Conservation (phyloP, 352 stramenopile species). For the Aphanomyces astaci region DNA sequence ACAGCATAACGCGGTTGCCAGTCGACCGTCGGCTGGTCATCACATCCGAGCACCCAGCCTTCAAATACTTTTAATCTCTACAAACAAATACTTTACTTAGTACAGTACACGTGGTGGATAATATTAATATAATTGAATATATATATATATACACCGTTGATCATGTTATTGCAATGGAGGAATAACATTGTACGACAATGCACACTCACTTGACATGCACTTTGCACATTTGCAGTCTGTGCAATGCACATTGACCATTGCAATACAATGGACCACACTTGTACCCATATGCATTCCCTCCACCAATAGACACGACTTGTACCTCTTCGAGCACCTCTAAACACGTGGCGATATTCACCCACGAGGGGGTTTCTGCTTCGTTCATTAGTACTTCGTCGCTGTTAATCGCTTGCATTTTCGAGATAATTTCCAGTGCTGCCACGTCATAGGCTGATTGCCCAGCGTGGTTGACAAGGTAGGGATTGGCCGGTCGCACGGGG, state of each 20-base stretch:
- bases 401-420: constrained; percentile 36
- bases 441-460: constrained; percentile 75
- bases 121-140: too few species aligned
- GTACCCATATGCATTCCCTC: constrained; percentile 35
- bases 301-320: constrained; percentile 32
- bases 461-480: constrained; percentile 48
- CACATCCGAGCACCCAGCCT: background rate
- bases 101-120: too few species aligned
- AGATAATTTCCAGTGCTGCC: constrained; percentile 36
- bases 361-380: constrained; percentile 75
- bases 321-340: constrained; percentile 29
- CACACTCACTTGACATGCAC: too few species aligned
- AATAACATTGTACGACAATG: too few species aligned
- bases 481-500: background rate
- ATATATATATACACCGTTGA: too few species aligned
- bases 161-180: too few species aligned
- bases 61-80: constrained; percentile 23
- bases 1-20: background rate
- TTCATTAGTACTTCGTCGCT: constrained; percentile 68
- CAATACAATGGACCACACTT: too few species aligned
- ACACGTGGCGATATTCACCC: constrained; percentile 61
- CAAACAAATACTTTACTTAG: too few species aligned
- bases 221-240: too few species aligned
- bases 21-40: background rate
- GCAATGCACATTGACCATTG: too few species aligned